Conservation (phyloP, 108 stramenopile species). For the Stephanodiscus minutulus region DNA sequence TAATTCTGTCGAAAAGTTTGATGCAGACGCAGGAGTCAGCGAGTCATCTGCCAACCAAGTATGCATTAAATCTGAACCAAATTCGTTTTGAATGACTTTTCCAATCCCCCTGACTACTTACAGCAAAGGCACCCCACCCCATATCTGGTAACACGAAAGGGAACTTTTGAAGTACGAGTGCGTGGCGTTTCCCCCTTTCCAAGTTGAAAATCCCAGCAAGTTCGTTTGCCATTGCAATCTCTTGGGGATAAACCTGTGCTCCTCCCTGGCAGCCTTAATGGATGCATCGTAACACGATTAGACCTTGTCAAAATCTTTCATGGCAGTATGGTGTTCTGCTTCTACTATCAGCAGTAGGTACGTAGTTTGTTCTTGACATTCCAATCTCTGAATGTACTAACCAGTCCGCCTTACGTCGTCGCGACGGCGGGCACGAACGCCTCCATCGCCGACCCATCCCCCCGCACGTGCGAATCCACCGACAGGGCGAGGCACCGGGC, state of each 20-base stretch:
- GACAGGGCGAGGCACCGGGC: too few relatives aligned
- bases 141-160: conserved; percentile 11
- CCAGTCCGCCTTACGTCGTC: too few relatives aligned
- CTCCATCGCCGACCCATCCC: too few relatives aligned
- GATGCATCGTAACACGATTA: conserved; percentile 11
- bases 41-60: not conserved
- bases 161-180: conserved; percentile 13
- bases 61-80: not conserved
- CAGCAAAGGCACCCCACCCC: conserved; percentile 32
- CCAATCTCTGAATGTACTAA: conserved; percentile 19
- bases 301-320: conserved; percentile 10
- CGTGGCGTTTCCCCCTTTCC: conserved; percentile 7
- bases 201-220: conserved; percentile 14
- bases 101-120: conserved; percentile 19
- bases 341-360: conserved; percentile 15
- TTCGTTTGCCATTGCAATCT: conserved; percentile 13
- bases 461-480: too few relatives aligned
- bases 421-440: too few relatives aligned
- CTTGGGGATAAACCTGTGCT: conserved; percentile 26
- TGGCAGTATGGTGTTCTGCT: conserved; percentile 13
- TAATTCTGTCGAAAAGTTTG: not conserved
- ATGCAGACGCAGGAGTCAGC: not conserved
- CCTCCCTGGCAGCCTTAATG: conserved; percentile 16
- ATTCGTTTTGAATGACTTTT: conserved; percentile 6
- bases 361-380: conserved; percentile 26